Evolutionary conservation across 2,329 filamentous ascomycete species (phyloP).

Genomic region (Penicillium sp.): DNA sequence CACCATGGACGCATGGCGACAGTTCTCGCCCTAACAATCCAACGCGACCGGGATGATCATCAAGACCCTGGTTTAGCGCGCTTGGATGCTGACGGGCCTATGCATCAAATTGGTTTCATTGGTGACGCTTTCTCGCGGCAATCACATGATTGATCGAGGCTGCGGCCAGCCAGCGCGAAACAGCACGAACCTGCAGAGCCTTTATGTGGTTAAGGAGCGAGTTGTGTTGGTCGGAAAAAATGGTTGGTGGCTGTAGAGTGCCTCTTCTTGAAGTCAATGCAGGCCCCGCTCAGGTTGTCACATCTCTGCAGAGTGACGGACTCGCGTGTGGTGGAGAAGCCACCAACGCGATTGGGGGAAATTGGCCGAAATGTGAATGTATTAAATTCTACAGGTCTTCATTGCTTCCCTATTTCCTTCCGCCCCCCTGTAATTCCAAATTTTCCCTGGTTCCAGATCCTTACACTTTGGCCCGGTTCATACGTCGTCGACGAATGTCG

Average conservation of each 20-base stretch:
- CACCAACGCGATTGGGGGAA: constrained; percentile 11
- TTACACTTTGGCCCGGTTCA: constrained; percentile 37
- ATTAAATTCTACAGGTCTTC: constrained; percentile 5
- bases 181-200: constrained; percentile 31
- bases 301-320: constrained; percentile 26
- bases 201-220: constrained; percentile 21
- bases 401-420: neutral
- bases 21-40: constrained; percentile 22
- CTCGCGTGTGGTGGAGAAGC: constrained; percentile 14
- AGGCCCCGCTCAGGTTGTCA: constrained; percentile 22
- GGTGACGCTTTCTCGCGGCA: constrained; percentile 22
- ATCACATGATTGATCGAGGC: constrained; percentile 40
- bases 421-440: neutral
- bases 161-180: constrained; percentile 35
- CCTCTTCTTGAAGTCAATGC: constrained; percentile 8
- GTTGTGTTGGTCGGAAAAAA: constrained; percentile 14
- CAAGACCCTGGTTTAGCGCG: constrained; percentile 23
- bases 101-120: constrained; percentile 23
- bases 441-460: neutral
- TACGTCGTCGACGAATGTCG: constrained; percentile 64
- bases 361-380: constrained; percentile 14
- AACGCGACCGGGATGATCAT: constrained; percentile 28
- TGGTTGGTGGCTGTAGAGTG: constrained; percentile 13
- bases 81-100: constrained; percentile 5
- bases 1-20: constrained; percentile 26